Percentiles rank a stretch among this genome's conserved stretches.
These are phyloP conservation scores for Kluyveromyces sp. DNA, from an alignment of 1,139 yeast genomes.

Conservation along the genomic window DNA sequence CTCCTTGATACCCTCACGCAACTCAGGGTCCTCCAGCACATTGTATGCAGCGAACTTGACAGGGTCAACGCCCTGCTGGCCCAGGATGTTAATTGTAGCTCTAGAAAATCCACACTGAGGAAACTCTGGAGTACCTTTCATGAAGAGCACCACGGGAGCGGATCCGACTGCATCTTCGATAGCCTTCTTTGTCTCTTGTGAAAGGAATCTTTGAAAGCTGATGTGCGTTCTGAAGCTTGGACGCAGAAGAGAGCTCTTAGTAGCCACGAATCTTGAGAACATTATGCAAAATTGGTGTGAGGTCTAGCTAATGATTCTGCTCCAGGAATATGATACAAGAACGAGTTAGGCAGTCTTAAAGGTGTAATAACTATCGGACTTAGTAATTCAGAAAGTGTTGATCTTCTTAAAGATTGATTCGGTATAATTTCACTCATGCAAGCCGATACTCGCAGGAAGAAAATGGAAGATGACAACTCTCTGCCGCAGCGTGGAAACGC, in stretches of 20 bases:
- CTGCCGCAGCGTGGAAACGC: too few relatives aligned
- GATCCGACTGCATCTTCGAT: conserved; percentile 77
- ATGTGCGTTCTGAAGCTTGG: conserved; percentile 2
- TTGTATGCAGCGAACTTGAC: conserved; percentile 93
- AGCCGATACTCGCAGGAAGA: too few relatives aligned
- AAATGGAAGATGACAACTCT: too few relatives aligned
- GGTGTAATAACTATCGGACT: too few relatives aligned
- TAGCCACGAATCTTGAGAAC: conserved; percentile 7
- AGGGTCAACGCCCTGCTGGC: conserved; percentile 97
- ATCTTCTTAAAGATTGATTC: neutral
- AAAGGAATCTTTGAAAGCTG: conserved; percentile 45
- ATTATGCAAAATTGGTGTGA: neutral
- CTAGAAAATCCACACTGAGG: conserved; percentile 98
- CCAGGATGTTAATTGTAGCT: conserved; percentile 86
- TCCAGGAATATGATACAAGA: neutral
- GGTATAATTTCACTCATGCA: too few relatives aligned
- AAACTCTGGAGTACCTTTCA: conserved; percentile 96
- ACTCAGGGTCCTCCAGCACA: conserved; percentile 88
- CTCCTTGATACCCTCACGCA: conserved; percentile 90
- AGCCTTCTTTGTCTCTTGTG: conserved; percentile 74
- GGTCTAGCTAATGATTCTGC: neutral
- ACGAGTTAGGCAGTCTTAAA: neutral
- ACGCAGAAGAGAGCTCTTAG: conserved; percentile 4
- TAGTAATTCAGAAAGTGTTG: neutral
- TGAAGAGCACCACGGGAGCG: conserved; percentile 90